phyloP scores from a whole-genome alignment of 2,329 filamentous ascomycete genomes.

The Microdochium nivale region DNA sequence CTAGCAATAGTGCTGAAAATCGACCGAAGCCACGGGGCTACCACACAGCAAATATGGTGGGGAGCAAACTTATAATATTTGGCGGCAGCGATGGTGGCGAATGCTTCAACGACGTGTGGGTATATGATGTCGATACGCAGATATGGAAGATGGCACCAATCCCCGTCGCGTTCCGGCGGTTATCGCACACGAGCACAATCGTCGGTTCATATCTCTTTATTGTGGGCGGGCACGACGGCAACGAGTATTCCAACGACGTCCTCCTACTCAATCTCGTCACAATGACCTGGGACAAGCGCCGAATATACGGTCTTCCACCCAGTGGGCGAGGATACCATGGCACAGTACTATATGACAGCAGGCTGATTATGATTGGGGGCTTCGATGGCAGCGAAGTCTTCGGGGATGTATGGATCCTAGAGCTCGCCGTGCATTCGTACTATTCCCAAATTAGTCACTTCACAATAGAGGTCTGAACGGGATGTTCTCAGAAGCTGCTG shows the following conservation, averaged over 20 bases:
- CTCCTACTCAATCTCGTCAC: constrained; percentile 61
- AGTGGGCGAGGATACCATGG: constrained; percentile 60
- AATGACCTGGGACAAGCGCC: constrained; percentile 64
- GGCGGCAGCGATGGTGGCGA: constrained; percentile 63
- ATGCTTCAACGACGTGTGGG: constrained; percentile 67
- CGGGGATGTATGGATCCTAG: constrained; percentile 57
- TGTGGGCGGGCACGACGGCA: constrained; percentile 61
- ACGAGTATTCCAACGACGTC: constrained; percentile 62
- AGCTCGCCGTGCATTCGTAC: constrained; percentile 62
- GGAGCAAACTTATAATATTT: constrained; percentile 63
- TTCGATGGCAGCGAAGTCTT: constrained; percentile 63
- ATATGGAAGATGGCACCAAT: constrained; percentile 52
- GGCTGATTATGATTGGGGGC: constrained; percentile 55
- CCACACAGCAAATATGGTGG: constrained; percentile 66
- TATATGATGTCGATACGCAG: constrained; percentile 58
- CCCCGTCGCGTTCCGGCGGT: constrained; percentile 51
- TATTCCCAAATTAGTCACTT: constrained; percentile 69
- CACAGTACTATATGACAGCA: constrained; percentile 55
- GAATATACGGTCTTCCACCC: constrained; percentile 54
- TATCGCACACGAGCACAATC: constrained; percentile 61
- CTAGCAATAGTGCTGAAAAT: constrained; percentile 36
- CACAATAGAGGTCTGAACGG: constrained; percentile 51
- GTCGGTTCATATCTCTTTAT: constrained; percentile 65
- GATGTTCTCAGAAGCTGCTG: too few relatives aligned
- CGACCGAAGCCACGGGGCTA: constrained; percentile 58